phyloP scores from a whole-genome alignment of 2,329 filamentous ascomycete species.

The Clonostachys solani region DNA sequence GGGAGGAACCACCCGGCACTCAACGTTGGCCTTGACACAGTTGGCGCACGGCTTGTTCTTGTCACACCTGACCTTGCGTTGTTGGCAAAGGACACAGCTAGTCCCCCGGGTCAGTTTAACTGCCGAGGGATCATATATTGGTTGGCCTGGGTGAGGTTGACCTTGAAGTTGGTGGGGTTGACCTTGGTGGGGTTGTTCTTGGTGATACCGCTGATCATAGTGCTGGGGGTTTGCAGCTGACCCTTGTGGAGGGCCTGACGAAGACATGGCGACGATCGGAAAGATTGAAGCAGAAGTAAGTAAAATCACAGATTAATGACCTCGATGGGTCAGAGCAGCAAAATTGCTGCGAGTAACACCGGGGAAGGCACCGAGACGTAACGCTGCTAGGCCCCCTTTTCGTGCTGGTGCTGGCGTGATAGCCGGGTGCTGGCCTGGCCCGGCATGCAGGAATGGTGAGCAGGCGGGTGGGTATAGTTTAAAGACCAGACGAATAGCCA shows the following conservation, averaged over 20 bases:
- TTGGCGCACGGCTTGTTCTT: slow-evolving; percentile 68
- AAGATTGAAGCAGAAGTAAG: neutral
- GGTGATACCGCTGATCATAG: slow-evolving; percentile 4
- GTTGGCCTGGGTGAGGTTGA: slow-evolving; percentile 10
- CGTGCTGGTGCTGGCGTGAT: neutral
- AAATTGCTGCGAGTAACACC: neutral
- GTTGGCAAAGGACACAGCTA: slow-evolving; percentile 70
- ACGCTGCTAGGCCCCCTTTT: too few relatives aligned
- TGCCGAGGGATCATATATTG: slow-evolving; percentile 31
- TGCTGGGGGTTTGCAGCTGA: neutral
- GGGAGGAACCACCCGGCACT: slow-evolving; percentile 57
- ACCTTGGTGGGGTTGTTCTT: slow-evolving; percentile 10
- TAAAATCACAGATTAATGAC: neutral
- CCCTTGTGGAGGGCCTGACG: neutral
- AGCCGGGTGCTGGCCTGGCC: too few relatives aligned
- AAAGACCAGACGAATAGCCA: too few relatives aligned
- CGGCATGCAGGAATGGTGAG: too few relatives aligned
- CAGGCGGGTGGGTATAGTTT: too few relatives aligned
- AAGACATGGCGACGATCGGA: neutral
- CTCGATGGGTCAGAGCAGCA: neutral
- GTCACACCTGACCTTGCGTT: slow-evolving; percentile 72
- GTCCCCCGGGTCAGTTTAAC: slow-evolving; percentile 55
- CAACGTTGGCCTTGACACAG: slow-evolving; percentile 57
- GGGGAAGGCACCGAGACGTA: too few relatives aligned
- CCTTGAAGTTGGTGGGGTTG: slow-evolving; percentile 10